Evolutionary conservation across 352 stramenopile genomes (phyloP), one percentile per base, ranked within the genome.

Genomic region (Halophytophthora polymorphica): DNA sequence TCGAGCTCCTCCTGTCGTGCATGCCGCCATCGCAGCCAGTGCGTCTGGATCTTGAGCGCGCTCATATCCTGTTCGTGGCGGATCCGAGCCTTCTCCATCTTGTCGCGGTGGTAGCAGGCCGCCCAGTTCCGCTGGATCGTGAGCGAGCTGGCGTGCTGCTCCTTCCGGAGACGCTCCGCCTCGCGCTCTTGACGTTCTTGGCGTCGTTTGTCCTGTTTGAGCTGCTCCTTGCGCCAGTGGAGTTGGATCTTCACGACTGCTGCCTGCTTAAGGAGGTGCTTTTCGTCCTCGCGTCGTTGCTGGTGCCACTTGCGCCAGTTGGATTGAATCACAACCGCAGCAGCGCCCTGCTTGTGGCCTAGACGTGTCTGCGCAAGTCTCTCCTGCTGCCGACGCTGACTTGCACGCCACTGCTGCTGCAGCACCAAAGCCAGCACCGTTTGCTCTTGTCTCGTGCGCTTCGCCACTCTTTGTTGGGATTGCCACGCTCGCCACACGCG

Each of bases 21-120:
- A 36, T 58, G 36, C 29, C 65, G 47, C 61, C 61, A 66, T 18
- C 57, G 52, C 1, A 66, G 61, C 56, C 56, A 69, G 28, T 52
- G 6, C 2, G 50, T 50, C 40, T 69, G 61, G 13, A 69, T 59
- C 17, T 58, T 63, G 22, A 69, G 47, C 1, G 57, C 56, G 33
- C 56, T 56, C 22, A 66, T 61, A 29, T 63, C 31, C 12, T 69
- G 50, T 2, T 58, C 25, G 8, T 69, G 56, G 21, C 57, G 38
- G 45, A 66, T 40, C 18, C 34, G 40, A 15, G 51, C 47, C 22
- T 34, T 50, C 37, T 69, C 61, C 45, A 69, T 51, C 51, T 58
- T 62, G 11, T 39, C 40, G 34, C 34, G 51, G n/a, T 69, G 48
- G 11, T 56, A 56, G 18, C 43, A 25, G 25, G 28, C 41, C 10